Evolutionary conservation across 345 rosid species (phyloP), one percentile per base, ranked within the genome.

Genomic region (Lumnitzera racemosa): DNA sequence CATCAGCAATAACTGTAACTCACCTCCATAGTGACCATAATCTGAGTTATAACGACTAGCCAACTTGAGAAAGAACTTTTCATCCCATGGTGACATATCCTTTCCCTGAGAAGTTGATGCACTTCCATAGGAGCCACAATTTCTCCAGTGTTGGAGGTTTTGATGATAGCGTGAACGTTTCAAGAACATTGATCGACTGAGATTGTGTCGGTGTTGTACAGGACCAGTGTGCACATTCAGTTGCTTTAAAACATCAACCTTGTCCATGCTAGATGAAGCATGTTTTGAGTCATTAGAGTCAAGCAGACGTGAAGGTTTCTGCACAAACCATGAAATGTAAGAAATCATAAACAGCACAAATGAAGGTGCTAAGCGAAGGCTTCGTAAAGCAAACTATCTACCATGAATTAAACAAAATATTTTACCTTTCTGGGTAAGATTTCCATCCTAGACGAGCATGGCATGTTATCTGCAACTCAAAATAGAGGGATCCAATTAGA

Each of bases 91-190:
- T 53, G 74, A 61, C 23, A 63, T 14, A 65, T 57, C 51, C 78
- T 72, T 78, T 50, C 80, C 83, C 67, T 61, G 82, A 53, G 86
- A 73, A 69, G 82, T 66, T 12, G 83, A 73, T 58, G 80, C 74
- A 70, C 60, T 77, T 27, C 64, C 65, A 66, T 62, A 73, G 66
- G 56, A 71, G 27, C 72, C 77, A 20, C 79, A 65, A 72, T 76
- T 82, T 65, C 82, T 68, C 47, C 78, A 67, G 16, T 82, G 91
- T 52, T 78, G 88, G 20, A 20, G 20, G 15, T 82, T 78, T 62
- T 76, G 73, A 69, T 74, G 58, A 66, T 81, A 81, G 36, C 83
- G 84, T 10, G 86, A 72, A 52, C 88, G 80, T 63, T 85, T 85
- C 59, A 79, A 69, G 72, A 78, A 77, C n/a, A 81, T 51, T 27